These are phyloP conservation scores for Fistulinella prunicolor DNA, from an alignment of 768 basidiomycete genomes.

Conservation along the genomic window DNA sequence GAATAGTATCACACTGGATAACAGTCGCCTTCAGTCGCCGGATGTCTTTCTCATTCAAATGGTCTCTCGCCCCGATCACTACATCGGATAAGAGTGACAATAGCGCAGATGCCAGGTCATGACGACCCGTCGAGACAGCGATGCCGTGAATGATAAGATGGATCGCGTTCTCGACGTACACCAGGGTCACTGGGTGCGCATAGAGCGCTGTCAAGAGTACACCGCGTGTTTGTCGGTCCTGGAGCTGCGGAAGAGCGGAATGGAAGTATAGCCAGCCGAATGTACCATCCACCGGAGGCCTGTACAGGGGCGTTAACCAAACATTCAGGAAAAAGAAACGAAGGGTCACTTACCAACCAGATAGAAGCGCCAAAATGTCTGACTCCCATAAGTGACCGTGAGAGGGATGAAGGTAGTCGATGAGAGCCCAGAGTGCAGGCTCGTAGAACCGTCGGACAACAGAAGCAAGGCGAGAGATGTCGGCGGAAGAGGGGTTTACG, in stretches of 20 bases:
- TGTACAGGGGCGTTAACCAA: constrained; percentile 1
- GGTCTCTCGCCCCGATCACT: constrained; percentile 25
- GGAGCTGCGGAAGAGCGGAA: constrained; percentile 20
- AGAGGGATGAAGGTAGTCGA: constrained; percentile 44
- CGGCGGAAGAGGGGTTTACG: constrained; percentile 29
- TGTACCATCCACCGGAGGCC: constrained; percentile 10
- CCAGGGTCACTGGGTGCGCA: constrained; percentile 17
- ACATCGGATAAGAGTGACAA: constrained; percentile 41
- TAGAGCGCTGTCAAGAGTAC: constrained; percentile 38
- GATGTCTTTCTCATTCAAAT: constrained; percentile 32
- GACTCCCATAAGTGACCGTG: constrained; percentile 42
- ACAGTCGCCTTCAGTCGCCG: constrained; percentile 43
- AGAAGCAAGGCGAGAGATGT: constrained; percentile 41
- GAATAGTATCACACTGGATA: constrained; percentile 31
- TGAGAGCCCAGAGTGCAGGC: constrained; percentile 41
- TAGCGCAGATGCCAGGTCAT: constrained; percentile 29
- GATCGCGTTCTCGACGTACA: constrained; percentile 36
- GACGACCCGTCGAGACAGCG: constrained; percentile 13
- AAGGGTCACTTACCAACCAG: constrained; percentile 27
- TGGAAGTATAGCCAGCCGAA: constrained; percentile 51
- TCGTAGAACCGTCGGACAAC: constrained; percentile 42
- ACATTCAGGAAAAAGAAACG: neutral
- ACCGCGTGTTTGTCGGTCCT: constrained; percentile 20
- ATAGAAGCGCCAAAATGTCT: constrained; percentile 10
- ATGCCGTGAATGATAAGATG: constrained; percentile 39